phyloP scores from a whole-genome alignment of 2,329 filamentous ascomycete genomes.

The Geosmithia putterillii region DNA sequence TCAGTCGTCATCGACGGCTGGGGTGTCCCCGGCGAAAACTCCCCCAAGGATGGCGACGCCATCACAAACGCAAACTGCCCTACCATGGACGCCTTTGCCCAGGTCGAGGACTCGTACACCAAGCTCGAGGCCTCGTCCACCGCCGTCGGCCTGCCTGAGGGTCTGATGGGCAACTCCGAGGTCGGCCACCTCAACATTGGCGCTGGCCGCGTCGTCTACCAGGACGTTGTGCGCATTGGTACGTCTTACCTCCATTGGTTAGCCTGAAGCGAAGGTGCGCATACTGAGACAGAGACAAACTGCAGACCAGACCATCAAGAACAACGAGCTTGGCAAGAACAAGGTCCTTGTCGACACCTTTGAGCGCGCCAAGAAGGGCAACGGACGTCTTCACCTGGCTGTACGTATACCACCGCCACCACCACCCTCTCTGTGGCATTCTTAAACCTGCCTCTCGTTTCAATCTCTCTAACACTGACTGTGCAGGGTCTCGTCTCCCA shows the following conservation, averaged over 20 bases:
- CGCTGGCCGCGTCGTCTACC: slow-evolving; percentile 94
- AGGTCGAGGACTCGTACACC: slow-evolving; percentile 72
- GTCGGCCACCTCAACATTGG: slow-evolving; percentile 98
- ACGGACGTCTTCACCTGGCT: slow-evolving; percentile 82
- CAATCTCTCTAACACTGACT: background rate
- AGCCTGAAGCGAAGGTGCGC: background rate
- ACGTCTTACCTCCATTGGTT: background rate
- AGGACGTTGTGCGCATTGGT: slow-evolving; percentile 84
- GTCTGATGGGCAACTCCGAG: slow-evolving; percentile 97
- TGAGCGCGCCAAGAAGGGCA: slow-evolving; percentile 70
- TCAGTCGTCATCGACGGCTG: slow-evolving; percentile 99
- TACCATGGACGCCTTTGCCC: slow-evolving; percentile 84
- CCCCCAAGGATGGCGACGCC: slow-evolving; percentile 82
- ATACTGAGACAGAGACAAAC: background rate
- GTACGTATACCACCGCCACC: slow-evolving; percentile 3
- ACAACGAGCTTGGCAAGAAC: slow-evolving; percentile 64
- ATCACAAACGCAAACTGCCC: slow-evolving; percentile 90
- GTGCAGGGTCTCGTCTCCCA: slow-evolving; percentile 70
- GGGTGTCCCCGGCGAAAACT: slow-evolving; percentile 74
- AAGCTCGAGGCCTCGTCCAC: slow-evolving; percentile 93
- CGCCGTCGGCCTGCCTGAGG: slow-evolving; percentile 89
- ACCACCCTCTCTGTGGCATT: background rate
- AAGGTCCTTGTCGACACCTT: slow-evolving; percentile 68
- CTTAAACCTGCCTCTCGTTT: background rate
- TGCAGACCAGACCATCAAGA: slow-evolving; percentile 73